Percentiles rank a stretch among this genome's conserved stretches.
These are phyloP conservation scores for Podosphaera xanthii DNA, from an alignment of 2,329 filamentous ascomycete species.

Conservation along the genomic window DNA sequence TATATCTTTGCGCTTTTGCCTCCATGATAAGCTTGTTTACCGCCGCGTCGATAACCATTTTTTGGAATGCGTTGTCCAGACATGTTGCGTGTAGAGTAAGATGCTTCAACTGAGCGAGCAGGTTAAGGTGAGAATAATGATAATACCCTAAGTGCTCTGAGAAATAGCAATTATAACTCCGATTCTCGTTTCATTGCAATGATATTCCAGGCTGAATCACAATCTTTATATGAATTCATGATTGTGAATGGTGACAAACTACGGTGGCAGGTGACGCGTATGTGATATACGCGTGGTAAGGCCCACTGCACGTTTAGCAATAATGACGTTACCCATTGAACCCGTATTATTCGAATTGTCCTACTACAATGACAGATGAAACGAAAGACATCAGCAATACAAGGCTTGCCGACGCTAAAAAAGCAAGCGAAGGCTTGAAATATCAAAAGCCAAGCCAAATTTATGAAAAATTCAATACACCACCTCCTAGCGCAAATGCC, in stretches of 20 bases:
- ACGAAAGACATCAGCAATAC: slow-evolving; percentile 13
- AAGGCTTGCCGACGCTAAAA: slow-evolving; percentile 11
- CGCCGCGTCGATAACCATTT: slow-evolving; percentile 43
- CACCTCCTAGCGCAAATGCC: slow-evolving; percentile 13
- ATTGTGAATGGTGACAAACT: too few species aligned
- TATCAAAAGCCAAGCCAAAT: slow-evolving; percentile 18
- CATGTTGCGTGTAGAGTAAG: slow-evolving; percentile 22
- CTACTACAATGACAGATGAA: slow-evolving; percentile 16
- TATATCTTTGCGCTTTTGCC: slow-evolving; percentile 50
- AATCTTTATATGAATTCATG: too few species aligned
- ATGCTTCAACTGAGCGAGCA: slow-evolving; percentile 2
- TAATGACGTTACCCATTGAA: too few species aligned
- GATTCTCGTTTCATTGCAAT: too few species aligned
- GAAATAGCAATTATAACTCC: neutral
- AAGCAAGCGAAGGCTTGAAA: slow-evolving; percentile 16
- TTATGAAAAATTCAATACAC: slow-evolving; percentile 20
- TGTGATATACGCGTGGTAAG: too few species aligned
- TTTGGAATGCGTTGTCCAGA: slow-evolving; percentile 34
- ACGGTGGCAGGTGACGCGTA: too few species aligned
- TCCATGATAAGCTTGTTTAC: slow-evolving; percentile 49
- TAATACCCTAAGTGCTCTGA: neutral
- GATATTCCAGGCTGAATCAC: too few species aligned
- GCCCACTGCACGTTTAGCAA: too few species aligned
- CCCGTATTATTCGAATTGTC: too few species aligned
- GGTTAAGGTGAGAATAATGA: neutral